Evolutionary conservation across 2,329 filamentous ascomycete genomes (phyloP).

Genomic region (Stagonosporopsis cucurbitacearum): DNA sequence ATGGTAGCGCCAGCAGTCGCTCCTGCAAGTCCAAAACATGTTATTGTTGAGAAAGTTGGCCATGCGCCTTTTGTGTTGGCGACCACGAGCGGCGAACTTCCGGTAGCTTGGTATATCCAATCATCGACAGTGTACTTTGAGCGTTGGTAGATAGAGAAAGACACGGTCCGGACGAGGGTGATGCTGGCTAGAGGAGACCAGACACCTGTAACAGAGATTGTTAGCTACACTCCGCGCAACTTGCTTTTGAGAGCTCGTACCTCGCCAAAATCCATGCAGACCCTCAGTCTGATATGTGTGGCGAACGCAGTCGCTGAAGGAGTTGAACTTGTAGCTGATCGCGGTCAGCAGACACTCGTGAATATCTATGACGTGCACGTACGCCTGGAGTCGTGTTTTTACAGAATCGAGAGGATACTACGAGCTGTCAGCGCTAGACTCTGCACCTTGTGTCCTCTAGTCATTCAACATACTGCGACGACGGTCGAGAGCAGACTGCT

Average conservation of each 20-base stretch:
- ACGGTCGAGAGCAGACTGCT: slow-evolving; percentile 81
- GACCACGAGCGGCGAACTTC: slow-evolving; percentile 74
- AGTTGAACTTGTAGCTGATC: slow-evolving; percentile 71
- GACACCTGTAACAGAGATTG: slow-evolving; percentile 60
- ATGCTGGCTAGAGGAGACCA: slow-evolving; percentile 81
- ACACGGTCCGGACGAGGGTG: slow-evolving; percentile 77
- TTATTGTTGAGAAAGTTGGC: slow-evolving; percentile 74
- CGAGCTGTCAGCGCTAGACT: slow-evolving; percentile 27
- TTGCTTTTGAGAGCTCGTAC: slow-evolving; percentile 50
- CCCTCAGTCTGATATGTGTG: slow-evolving; percentile 71
- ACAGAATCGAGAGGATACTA: slow-evolving; percentile 85
- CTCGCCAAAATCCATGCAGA: slow-evolving; percentile 59
- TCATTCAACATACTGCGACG: slow-evolving; percentile 60
- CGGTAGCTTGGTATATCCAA: slow-evolving; percentile 69
- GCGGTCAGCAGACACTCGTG: slow-evolving; percentile 24
- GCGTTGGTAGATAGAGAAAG: slow-evolving; percentile 80
- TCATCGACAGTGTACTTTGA: slow-evolving; percentile 75
- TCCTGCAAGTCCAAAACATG: slow-evolving; percentile 78
- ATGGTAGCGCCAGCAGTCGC: slow-evolving; percentile 81
- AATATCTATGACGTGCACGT: slow-evolving; percentile 27
- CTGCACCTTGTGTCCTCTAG: neutral
- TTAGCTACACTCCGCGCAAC: slow-evolving; percentile 18
- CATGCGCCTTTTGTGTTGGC: slow-evolving; percentile 74
- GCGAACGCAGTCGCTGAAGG: slow-evolving; percentile 74
- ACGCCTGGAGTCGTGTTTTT: slow-evolving; percentile 86